A percentile compares a stretch with the other conserved stretches of the same genome.
phyloP scores from a whole-genome alignment of 345 rosid species.

The Stellera chamaejasme region DNA sequence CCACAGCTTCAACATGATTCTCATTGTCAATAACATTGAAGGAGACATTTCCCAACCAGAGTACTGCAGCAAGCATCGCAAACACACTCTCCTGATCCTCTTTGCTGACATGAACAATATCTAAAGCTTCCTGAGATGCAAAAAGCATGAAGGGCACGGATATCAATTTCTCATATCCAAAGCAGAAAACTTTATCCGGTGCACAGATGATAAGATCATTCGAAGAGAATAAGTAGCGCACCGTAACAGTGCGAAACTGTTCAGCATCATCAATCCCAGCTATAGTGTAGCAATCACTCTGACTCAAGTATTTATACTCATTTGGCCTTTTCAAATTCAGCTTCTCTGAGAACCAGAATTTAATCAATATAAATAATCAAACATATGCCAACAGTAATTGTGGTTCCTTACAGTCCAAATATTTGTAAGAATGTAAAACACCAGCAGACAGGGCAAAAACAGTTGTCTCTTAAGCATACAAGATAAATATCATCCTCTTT shows the following conservation, averaged over 20 bases:
- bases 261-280: constrained; percentile 83
- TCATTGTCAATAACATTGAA: constrained; percentile 79
- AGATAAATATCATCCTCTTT: no score
- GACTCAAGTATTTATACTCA: constrained; percentile 79
- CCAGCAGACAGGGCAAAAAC: not conserved
- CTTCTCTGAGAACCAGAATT: constrained; percentile 49
- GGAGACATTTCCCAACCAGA: constrained; percentile 91
- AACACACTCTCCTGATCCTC: constrained; percentile 95
- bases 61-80: constrained; percentile 95
- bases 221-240: constrained; percentile 19
- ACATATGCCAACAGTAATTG: no score
- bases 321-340: constrained; percentile 64
- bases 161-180: constrained; percentile 5
- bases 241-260: constrained; percentile 59
- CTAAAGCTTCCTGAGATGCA: constrained; percentile 77
- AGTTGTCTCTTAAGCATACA: no score
- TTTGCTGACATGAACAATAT: constrained; percentile 89
- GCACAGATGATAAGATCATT: constrained; percentile 6
- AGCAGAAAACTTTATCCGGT: not conserved
- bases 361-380: not conserved
- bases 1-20: constrained; percentile 80
- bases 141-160: constrained; percentile 9
- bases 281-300: constrained; percentile 77
- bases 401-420: no score
- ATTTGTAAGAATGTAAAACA: not conserved